These are phyloP conservation scores for Pestalotiopsis sp. DNA, from an alignment of 2,329 filamentous ascomycete species.

Conservation along the genomic window DNA sequence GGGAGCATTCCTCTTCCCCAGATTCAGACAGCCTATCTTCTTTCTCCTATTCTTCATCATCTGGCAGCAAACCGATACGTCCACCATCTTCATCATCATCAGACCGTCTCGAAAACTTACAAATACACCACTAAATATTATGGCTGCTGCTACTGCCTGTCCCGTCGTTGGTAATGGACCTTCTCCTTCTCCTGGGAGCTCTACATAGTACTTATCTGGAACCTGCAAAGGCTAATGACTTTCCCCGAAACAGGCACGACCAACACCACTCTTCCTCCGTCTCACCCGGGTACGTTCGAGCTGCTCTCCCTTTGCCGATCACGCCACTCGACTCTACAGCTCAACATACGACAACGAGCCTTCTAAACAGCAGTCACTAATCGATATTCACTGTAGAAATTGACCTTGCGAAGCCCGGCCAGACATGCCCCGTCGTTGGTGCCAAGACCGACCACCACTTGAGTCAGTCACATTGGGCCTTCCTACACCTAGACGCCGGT, in stretches of 20 bases:
- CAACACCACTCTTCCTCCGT: slow-evolving; percentile 11
- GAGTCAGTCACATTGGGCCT: slow-evolving; percentile 10
- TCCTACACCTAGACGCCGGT: no score
- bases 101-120: not conserved
- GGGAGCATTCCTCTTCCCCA: not conserved
- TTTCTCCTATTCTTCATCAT: not conserved
- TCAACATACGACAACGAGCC: no score
- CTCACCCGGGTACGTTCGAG: slow-evolving; percentile 9
- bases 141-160: slow-evolving; percentile 2
- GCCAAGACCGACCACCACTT: slow-evolving; percentile 42
- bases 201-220: not conserved
- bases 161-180: slow-evolving; percentile 3
- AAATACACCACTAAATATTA: not conserved
- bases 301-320: not conserved
- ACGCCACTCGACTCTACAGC: not conserved
- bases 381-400: slow-evolving; percentile 31
- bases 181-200: not conserved
- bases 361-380: not conserved
- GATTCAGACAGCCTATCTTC: not conserved
- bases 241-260: slow-evolving; percentile 4
- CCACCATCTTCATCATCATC: not conserved
- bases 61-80: not conserved
- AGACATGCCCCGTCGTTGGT: slow-evolving; percentile 41
- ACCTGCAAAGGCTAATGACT: not conserved
- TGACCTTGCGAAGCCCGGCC: slow-evolving; percentile 40